phyloP scores from a whole-genome alignment of 768 basidiomycete genomes.

The Calocybe cyanea region DNA sequence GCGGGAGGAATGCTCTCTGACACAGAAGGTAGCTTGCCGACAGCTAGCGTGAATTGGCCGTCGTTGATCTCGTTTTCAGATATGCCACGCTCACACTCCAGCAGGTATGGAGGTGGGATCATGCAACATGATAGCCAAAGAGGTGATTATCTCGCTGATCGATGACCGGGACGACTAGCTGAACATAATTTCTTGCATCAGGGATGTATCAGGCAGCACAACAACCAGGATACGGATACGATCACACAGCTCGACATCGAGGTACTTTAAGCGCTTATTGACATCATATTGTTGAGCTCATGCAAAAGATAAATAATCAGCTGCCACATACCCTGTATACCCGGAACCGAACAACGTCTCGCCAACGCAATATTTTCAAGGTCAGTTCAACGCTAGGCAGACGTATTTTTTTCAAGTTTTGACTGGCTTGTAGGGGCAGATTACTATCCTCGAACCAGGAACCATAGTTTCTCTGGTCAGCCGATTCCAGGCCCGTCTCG shows the following conservation, averaged over 20 bases:
- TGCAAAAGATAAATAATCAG: not conserved
- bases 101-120: not conserved
- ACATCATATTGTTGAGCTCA: too few relatives aligned
- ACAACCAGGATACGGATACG: not conserved
- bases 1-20: constrained; percentile 4
- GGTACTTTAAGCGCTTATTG: too few relatives aligned
- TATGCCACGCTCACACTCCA: not conserved
- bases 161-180: not conserved
- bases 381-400: not conserved
- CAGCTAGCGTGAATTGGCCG: not conserved
- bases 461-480: constrained; percentile 4
- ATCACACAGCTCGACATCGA: constrained; percentile 1
- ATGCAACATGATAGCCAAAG: constrained; percentile 2
- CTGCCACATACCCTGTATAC: constrained; percentile 5
- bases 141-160: not conserved
- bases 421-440: not conserved
- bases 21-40: constrained; percentile 3
- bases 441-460: constrained; percentile 4
- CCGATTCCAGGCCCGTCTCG: not conserved
- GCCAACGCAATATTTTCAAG: constrained; percentile 1
- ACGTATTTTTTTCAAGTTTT: not conserved
- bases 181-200: not conserved
- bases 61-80: not conserved
- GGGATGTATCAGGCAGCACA: not conserved
- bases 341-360: constrained; percentile 1